Percentiles rank a stretch among this genome's conserved stretches.
These are phyloP conservation scores for Codiaeum variegatum DNA, from an alignment of 441 rosid genomes.

Conservation along the genomic window DNA sequence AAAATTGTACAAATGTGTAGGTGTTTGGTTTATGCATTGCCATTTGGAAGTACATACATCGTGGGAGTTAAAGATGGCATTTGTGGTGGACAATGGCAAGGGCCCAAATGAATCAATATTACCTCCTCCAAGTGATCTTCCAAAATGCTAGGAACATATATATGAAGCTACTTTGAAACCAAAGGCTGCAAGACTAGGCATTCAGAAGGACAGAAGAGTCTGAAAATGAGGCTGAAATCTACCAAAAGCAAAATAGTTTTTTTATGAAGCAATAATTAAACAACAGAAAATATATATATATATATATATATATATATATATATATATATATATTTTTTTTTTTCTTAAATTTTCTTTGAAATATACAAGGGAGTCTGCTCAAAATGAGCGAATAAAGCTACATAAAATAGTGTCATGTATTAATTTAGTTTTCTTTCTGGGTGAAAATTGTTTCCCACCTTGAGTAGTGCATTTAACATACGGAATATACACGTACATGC, in stretches of 20 bases:
- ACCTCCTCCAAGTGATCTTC: conserved; percentile 78
- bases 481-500: not conserved
- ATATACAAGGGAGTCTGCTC: conserved; percentile 17
- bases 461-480: not conserved
- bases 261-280: not conserved
- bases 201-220: conserved; percentile 7
- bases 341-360: no score
- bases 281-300: not conserved
- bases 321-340: not conserved
- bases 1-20: conserved; percentile 23
- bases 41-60: conserved; percentile 85
- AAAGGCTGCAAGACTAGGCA: conserved; percentile 12
- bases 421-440: not conserved
- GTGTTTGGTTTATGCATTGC: conserved; percentile 69
- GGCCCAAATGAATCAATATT: conserved; percentile 66
- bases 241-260: not conserved
- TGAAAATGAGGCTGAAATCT: conserved; percentile 1
- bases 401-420: not conserved
- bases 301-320: not conserved
- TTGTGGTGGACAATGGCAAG: conserved; percentile 77
- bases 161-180: conserved; percentile 16
- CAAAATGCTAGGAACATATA: conserved; percentile 49
- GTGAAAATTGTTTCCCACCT: not conserved
- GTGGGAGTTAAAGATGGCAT: conserved; percentile 93
- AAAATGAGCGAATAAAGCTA: conserved; percentile 14